Conservation (phyloP, 2,329 filamentous ascomycete genomes). For the Fusarium buxicola region DNA sequence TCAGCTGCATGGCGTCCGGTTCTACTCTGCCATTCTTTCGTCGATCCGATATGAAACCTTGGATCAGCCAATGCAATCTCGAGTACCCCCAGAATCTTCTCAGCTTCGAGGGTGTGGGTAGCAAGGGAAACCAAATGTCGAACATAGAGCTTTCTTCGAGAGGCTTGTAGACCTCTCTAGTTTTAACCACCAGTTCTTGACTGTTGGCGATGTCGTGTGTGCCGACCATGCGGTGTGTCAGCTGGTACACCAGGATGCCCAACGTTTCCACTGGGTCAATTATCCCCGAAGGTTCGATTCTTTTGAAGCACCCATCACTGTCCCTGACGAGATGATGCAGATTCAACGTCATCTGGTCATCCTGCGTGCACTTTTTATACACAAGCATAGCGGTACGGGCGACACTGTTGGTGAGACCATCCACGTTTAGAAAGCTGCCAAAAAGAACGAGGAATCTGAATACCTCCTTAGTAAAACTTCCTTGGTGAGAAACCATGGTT, state of each 20-base stretch:
- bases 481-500: too few species aligned
- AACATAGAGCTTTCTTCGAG: constrained; percentile 5
- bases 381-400: constrained; percentile 1
- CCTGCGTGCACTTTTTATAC: constrained; percentile 8
- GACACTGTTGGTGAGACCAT: constrained; percentile 4
- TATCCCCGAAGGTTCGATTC: neutral
- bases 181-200: neutral
- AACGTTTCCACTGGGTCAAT: constrained; percentile 1
- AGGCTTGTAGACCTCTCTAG: constrained; percentile 1
- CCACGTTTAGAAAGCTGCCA: constrained; percentile 5
- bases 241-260: constrained; percentile 2
- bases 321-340: constrained; percentile 6
- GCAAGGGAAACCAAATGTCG: constrained; percentile 11
- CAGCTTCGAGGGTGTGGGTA: constrained; percentile 4
- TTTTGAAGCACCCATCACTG: neutral
- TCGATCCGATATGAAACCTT: neutral
- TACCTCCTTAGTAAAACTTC: neutral
- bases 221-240: constrained; percentile 12
- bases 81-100: constrained; percentile 6
- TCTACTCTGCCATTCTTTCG: neutral
- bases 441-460: neutral
- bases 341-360: constrained; percentile 12
- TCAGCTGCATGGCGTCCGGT: constrained; percentile 8
- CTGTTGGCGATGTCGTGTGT: constrained; percentile 11
- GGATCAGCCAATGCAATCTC: constrained; percentile 3